These are phyloP conservation scores for Saccharomycopsis oosterbeekiorum DNA, from an alignment of 805 yeast genomes.

Conservation along the genomic window DNA sequence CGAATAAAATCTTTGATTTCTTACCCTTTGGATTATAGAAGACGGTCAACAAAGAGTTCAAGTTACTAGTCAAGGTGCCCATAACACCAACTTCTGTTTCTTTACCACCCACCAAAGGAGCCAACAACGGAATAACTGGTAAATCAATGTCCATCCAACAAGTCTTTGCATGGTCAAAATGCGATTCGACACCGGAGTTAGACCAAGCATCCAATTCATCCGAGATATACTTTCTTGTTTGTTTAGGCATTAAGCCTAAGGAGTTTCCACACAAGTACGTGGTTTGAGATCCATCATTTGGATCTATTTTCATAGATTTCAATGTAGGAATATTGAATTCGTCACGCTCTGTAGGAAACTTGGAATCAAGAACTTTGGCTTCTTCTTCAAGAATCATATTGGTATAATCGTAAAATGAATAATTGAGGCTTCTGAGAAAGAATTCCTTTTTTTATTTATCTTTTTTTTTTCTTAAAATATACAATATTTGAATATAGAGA, in stretches of 20 bases:
- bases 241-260: slow-evolving; percentile 79
- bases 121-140: slow-evolving; percentile 58
- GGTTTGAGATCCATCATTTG: slow-evolving; percentile 22
- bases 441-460: not conserved
- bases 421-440: too few species aligned
- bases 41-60: slow-evolving; percentile 62
- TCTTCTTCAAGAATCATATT: not conserved
- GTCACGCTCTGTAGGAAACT: slow-evolving; percentile 31
- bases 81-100: slow-evolving; percentile 75
- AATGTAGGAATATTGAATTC: slow-evolving; percentile 58
- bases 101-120: slow-evolving; percentile 68
- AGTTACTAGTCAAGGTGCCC: slow-evolving; percentile 77
- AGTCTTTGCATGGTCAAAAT: slow-evolving; percentile 63
- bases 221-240: slow-evolving; percentile 45
- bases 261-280: slow-evolving; percentile 86
- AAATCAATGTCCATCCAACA: slow-evolving; percentile 81
- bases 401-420: not conserved
- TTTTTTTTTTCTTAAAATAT: too few species aligned
- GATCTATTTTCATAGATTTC: slow-evolving; percentile 42
- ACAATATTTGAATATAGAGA: too few species aligned
- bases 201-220: slow-evolving; percentile 79
- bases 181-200: slow-evolving; percentile 72
- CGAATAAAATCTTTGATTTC: slow-evolving; percentile 67
- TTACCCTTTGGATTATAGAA: slow-evolving; percentile 60
- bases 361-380: slow-evolving; percentile 15